A percentile compares a stretch with the other conserved stretches of the same genome.
These are phyloP conservation scores for Ceratonia siliqua DNA, from an alignment of 306 rosid genomes.

Conservation along the genomic window DNA sequence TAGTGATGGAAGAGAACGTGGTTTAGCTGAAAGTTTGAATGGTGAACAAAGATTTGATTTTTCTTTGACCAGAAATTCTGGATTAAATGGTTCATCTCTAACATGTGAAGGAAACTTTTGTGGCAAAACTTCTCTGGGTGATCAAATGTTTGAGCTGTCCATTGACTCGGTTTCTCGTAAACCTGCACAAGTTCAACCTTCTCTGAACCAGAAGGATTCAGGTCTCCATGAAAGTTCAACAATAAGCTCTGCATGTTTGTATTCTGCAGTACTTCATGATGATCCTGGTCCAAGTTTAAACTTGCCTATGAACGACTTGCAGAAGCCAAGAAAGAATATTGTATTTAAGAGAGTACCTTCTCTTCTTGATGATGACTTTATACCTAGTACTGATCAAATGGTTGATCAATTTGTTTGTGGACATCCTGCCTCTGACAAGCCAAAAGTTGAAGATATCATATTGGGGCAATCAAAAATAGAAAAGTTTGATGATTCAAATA, in stretches of 20 bases:
- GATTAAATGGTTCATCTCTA: slow-evolving; percentile 41
- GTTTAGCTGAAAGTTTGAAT: slow-evolving; percentile 39
- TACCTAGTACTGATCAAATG: slow-evolving; percentile 36
- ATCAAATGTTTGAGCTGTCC: slow-evolving; percentile 44
- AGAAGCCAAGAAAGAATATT: slow-evolving; percentile 37
- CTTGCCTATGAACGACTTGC: slow-evolving; percentile 42
- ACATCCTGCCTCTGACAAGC: slow-evolving; percentile 29
- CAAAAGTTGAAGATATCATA: slow-evolving; percentile 37
- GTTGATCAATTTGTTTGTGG: slow-evolving; percentile 43
- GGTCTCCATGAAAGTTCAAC: slow-evolving; percentile 37
- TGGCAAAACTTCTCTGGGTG: slow-evolving; percentile 31
- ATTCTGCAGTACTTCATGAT: slow-evolving; percentile 38
- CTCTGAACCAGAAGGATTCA: slow-evolving; percentile 33
- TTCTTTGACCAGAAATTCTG: slow-evolving; percentile 37
- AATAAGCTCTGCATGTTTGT: slow-evolving; percentile 38
- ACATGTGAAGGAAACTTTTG: slow-evolving; percentile 34
- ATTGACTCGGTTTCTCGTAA: slow-evolving; percentile 37
- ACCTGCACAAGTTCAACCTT: slow-evolving; percentile 41
- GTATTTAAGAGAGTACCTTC: slow-evolving; percentile 41
- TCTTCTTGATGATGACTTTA: slow-evolving; percentile 50
- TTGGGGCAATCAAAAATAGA: slow-evolving; percentile 36
- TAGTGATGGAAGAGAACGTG: slow-evolving; percentile 34
- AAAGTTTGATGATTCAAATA: slow-evolving; percentile 31
- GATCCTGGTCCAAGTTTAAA: slow-evolving; percentile 33
- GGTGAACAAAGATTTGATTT: slow-evolving; percentile 39